Conservation (phyloP, 2,329 filamentous ascomycete species). For the Exophiala calicioides region DNA sequence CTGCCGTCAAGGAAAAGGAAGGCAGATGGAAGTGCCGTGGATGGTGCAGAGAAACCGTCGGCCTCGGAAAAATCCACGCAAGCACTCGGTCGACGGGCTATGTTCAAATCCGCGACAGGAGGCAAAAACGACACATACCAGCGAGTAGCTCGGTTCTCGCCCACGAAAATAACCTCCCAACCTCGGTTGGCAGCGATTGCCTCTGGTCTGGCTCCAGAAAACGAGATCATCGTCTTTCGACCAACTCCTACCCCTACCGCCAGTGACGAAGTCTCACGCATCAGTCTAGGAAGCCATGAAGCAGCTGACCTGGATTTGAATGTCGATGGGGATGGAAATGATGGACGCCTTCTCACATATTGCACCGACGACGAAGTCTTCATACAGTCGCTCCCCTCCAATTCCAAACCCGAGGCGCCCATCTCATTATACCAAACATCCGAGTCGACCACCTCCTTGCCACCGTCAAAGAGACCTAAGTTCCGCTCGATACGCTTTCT, state of each 20-base stretch:
- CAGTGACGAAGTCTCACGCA: constrained; percentile 57
- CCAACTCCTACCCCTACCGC: constrained; percentile 55
- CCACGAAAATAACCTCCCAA: constrained; percentile 44
- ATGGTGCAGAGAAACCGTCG: constrained; percentile 24
- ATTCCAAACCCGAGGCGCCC: constrained; percentile 40
- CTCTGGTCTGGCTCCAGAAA: constrained; percentile 72
- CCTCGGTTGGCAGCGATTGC: constrained; percentile 72
- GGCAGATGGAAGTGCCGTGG: constrained; percentile 23
- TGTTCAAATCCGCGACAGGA: constrained; percentile 38
- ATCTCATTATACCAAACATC: constrained; percentile 20
- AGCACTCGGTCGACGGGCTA: constrained; percentile 37
- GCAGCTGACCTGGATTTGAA: constrained; percentile 38
- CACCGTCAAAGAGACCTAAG: constrained; percentile 47
- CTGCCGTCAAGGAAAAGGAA: constrained; percentile 51
- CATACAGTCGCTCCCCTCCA: constrained; percentile 60
- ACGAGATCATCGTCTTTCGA: constrained; percentile 80
- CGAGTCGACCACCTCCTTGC: constrained; percentile 25
- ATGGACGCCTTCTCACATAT: constrained; percentile 70
- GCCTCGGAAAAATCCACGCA: constrained; percentile 23
- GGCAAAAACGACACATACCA: constrained; percentile 61
- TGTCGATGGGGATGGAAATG: constrained; percentile 14
- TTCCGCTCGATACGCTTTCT: constrained; percentile 44
- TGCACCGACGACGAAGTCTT: constrained; percentile 76
- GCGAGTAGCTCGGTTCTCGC: constrained; percentile 59
- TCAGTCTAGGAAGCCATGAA: constrained; percentile 55